Conservation (phyloP, 2,329 filamentous ascomycete species). For the Calycina herbarum region DNA sequence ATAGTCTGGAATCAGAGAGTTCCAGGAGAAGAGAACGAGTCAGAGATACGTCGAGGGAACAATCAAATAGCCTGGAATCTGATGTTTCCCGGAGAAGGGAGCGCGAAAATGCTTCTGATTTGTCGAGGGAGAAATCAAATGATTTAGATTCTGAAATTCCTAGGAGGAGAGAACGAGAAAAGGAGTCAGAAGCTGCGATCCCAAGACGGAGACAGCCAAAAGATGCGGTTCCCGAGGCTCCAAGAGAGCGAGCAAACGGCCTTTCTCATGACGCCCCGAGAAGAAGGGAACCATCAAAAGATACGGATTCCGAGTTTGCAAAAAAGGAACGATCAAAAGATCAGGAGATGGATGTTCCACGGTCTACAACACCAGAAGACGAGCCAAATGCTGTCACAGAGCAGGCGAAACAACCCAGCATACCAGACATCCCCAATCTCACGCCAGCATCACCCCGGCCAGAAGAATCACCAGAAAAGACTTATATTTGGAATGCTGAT, state of each 20-base stretch:
- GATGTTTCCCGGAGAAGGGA: background rate
- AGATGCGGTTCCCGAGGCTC: background rate
- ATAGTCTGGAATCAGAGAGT: background rate
- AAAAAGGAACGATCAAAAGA: background rate
- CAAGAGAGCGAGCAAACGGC: background rate
- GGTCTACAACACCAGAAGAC: slow-evolving; percentile 4
- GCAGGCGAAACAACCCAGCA: background rate
- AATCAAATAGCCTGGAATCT: background rate
- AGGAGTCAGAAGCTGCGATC: background rate
- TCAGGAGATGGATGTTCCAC: background rate
- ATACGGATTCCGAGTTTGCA: background rate
- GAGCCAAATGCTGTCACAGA: background rate
- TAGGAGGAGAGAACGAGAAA: background rate
- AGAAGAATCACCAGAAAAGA: slow-evolving; percentile 22
- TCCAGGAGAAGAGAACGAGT: background rate
- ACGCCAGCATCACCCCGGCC: slow-evolving; percentile 29
- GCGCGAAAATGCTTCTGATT: background rate
- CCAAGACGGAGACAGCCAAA: background rate
- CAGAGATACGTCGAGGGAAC: background rate
- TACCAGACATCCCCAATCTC: slow-evolving; percentile 14
- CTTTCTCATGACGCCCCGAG: background rate
- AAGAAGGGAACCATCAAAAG: background rate
- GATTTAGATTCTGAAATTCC: background rate
- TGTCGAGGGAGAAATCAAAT: background rate
- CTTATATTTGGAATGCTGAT: slow-evolving; percentile 30